Evolutionary conservation across 306 rosid species (phyloP), one percentile per base, ranked within the genome.

Genomic region (Casuarina equisetifolia): DNA sequence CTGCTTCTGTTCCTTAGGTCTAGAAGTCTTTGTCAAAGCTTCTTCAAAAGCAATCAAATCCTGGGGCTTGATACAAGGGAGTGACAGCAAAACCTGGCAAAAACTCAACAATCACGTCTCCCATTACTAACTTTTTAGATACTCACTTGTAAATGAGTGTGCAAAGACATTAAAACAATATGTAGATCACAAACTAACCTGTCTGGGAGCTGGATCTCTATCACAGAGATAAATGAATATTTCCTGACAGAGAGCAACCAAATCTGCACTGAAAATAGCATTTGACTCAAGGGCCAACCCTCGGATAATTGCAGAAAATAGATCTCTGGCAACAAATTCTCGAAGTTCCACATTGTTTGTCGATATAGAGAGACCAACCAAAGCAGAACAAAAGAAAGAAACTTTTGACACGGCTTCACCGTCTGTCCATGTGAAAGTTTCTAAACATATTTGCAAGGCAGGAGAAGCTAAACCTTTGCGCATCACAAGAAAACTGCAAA

Each of bases 1-100:
- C 80, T 88, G 98, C 82, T 91, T 96, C 83, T 96, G 99, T 74
- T 96, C 98, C 90, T 90, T 96, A 53, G 94, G 91, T 85, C 99
- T 96, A 45, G 83, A 84, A 8, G 98, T 96, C 90, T 91, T 96
- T 0, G 84, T 79, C 80, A 91, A 86, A 81, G 98, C 93, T 79
- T 96, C 99, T 85, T 92, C 99, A 80, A 92, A 92, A 36, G 98
- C 96, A 77, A n/a, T 78, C 76, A 92, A 85, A 88, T 96, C 98
- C 9, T 86, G 91, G 62, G 84, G 91, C 42, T 85, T 85, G 80
- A 96, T 87, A 61, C 48, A 85, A 61, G 97, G 99, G 80, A 96
- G 97, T 13, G 96, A 90, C 69, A 90, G 84, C 91, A 96, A 78
- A 82, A 92, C 78, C 98, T 92, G 81, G 25, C 58, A 74, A 62